Evolutionary conservation across 176 grass and related monocot species (phyloP).

Genomic region (Pharus latifolius): DNA sequence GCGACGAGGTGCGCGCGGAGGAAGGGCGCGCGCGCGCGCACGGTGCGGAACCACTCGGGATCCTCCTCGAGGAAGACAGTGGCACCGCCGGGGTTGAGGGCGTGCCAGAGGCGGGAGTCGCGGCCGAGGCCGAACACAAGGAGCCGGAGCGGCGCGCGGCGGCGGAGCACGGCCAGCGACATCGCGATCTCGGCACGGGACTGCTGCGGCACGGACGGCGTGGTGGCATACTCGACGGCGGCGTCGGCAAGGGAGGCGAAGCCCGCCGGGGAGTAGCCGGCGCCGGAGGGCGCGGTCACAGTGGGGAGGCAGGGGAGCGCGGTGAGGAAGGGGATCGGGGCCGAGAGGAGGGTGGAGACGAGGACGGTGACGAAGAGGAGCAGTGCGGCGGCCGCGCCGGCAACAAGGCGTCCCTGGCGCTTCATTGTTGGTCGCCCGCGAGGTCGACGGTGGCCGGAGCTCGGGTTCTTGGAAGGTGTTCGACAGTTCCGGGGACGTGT

Average conservation of each 20-base stretch:
- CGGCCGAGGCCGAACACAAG: conserved; percentile 41
- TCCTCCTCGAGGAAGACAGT: conserved; percentile 68
- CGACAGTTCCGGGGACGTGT: too few relatives aligned
- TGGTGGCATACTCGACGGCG: conserved; percentile 10
- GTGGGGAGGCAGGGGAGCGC: conserved; percentile 18
- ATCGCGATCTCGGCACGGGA: conserved; percentile 34
- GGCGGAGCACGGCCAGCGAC: conserved; percentile 36
- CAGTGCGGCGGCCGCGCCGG: conserved; percentile 2
- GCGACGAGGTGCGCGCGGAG: conserved; percentile 38
- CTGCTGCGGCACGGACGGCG: conserved; percentile 35
- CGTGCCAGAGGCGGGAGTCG: conserved; percentile 47
- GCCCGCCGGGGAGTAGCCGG: conserved; percentile 11
- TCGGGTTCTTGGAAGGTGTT: too few relatives aligned
- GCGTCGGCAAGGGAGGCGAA: neutral
- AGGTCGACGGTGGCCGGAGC: too few relatives aligned
- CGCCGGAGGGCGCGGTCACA: neutral
- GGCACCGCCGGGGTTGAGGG: conserved; percentile 51
- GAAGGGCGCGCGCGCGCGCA: conserved; percentile 8
- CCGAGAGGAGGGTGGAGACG: neutral
- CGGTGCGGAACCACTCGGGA: conserved; percentile 23
- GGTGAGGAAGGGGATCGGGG: neutral
- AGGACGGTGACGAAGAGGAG: conserved; percentile 4
- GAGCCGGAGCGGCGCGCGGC: conserved; percentile 35
- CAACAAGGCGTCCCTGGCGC: neutral
- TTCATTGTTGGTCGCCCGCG: conserved; percentile 2